Conservation (phyloP, 2,329 filamentous ascomycete species). For the Cladosporium velox region DNA sequence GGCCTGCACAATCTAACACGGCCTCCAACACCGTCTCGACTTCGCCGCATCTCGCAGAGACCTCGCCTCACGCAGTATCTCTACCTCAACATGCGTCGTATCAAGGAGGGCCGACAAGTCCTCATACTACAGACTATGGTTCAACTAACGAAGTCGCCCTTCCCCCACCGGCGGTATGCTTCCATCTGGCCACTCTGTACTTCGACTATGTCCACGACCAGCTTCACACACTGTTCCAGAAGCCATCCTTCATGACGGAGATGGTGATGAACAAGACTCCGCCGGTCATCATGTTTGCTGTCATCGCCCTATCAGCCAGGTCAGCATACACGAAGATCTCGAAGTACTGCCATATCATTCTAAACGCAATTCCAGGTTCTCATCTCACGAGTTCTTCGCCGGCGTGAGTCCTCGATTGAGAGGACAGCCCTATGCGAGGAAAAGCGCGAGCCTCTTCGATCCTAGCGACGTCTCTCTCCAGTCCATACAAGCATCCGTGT, state of each 20-base stretch:
- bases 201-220: constrained; percentile 20
- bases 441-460: constrained; percentile 20
- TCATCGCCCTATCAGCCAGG: constrained; percentile 16
- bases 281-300: constrained; percentile 18
- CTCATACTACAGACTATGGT: background rate
- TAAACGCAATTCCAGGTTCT: background rate
- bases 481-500: constrained; percentile 15
- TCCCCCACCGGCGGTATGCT: constrained; percentile 15
- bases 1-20: background rate
- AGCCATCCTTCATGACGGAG: constrained; percentile 16
- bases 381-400: constrained; percentile 15
- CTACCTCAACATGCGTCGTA: constrained; percentile 11
- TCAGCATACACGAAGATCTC: background rate
- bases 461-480: constrained; percentile 15
- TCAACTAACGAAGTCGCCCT: background rate
- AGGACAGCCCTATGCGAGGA: constrained; percentile 1
- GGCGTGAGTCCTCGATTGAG: constrained; percentile 3
- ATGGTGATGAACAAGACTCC: constrained; percentile 15
- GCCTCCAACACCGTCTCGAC: background rate
- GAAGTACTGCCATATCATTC: background rate
- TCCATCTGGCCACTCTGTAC: constrained; percentile 16
- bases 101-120: constrained; percentile 6
- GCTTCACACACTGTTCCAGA: constrained; percentile 18
- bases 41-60: background rate
- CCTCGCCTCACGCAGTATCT: constrained; percentile 11